A percentile compares a stretch with the other conserved stretches of the same genome.
phyloP scores from a whole-genome alignment of 108 stramenopile genomes.

The Nitzschia sp. region DNA sequence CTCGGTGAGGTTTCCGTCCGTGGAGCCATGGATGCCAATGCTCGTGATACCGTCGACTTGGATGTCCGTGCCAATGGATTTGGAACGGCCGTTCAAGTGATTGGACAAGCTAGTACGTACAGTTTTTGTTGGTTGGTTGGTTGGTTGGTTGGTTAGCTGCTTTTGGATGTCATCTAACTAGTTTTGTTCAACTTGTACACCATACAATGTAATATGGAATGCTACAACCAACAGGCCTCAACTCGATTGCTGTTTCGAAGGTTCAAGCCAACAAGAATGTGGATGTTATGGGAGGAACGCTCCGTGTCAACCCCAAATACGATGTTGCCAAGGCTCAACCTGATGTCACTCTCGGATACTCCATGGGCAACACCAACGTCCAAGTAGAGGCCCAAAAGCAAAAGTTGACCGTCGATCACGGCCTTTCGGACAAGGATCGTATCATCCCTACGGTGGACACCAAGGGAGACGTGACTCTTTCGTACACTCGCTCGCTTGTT shows the following conservation, averaged over 20 bases:
- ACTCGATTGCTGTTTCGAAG: constrained; percentile 26
- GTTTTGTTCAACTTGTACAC: not conserved
- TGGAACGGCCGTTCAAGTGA: constrained; percentile 32
- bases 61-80: constrained; percentile 37
- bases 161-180: not conserved
- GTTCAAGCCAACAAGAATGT: constrained; percentile 35
- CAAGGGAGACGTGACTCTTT: constrained; percentile 30
- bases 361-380: constrained; percentile 22
- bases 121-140: too few species aligned
- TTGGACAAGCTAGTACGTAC: constrained; percentile 38
- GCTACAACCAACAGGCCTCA: not conserved
- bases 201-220: too few species aligned
- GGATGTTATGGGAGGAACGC: constrained; percentile 27
- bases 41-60: constrained; percentile 28
- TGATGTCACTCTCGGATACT: constrained; percentile 42
- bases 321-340: constrained; percentile 16
- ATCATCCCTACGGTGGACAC: constrained; percentile 36
- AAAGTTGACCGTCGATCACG: constrained; percentile 40
- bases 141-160: too few species aligned
- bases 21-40: constrained; percentile 29
- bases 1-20: constrained; percentile 33
- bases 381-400: constrained; percentile 31
- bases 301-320: constrained; percentile 44
- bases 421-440: constrained; percentile 20
- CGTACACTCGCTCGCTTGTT: constrained; percentile 12